phyloP scores from a whole-genome alignment of 306 rosid species.

The Trifolium fragiferum region DNA sequence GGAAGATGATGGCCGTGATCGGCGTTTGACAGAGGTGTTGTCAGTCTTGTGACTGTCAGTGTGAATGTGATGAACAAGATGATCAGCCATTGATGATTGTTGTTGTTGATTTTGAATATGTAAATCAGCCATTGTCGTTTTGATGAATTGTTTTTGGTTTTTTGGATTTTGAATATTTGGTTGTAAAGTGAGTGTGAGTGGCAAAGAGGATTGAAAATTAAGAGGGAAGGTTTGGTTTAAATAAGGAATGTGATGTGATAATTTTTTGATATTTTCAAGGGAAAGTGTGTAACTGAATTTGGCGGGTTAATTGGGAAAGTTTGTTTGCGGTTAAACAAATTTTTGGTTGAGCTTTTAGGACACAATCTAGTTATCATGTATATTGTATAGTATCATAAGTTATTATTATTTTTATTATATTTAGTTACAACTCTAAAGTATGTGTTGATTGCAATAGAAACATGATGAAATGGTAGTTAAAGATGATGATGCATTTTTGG shows the following conservation, averaged over 20 bases:
- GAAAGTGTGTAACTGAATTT: background rate
- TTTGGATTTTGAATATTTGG: background rate
- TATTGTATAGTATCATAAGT: too few relatives aligned
- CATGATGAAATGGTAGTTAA: too few relatives aligned
- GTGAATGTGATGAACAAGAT: background rate
- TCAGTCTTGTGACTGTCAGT: background rate
- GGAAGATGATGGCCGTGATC: background rate
- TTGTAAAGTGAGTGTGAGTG: background rate
- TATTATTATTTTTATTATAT: too few relatives aligned
- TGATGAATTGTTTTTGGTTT: background rate
- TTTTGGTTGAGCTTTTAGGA: too few relatives aligned
- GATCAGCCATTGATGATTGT: conserved; percentile 12
- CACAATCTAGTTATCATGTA: too few relatives aligned
- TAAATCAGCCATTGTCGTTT: background rate
- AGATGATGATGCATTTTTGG: too few relatives aligned
- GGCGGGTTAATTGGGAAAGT: background rate
- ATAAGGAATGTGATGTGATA: background rate
- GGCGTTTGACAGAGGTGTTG: conserved; percentile 44
- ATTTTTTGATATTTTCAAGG: background rate
- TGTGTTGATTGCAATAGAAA: too few relatives aligned
- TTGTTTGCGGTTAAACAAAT: background rate
- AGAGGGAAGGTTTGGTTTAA: background rate
- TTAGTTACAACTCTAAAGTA: too few relatives aligned
- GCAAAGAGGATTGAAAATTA: background rate
- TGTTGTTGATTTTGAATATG: conserved; percentile 9